Evolutionary conservation across 1,284 basidiomycete genomes (phyloP), one percentile per base, ranked within the genome.

Genomic region (Singerocomus inundabilis): DNA sequence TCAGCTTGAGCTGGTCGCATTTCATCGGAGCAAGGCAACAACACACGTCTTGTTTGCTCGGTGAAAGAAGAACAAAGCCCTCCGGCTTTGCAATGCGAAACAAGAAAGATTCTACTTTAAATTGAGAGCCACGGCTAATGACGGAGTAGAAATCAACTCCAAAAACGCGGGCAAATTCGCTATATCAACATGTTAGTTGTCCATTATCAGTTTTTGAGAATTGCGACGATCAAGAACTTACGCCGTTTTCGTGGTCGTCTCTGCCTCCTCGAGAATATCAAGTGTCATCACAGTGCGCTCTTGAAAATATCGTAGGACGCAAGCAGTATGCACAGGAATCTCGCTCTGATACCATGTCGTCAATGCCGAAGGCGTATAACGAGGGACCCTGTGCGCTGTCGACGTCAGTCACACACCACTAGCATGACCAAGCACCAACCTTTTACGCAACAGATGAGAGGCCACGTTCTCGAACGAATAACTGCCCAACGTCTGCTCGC

Each of bases 101-200:
- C 86, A 99, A 88, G 72, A 99, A 96, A 0, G 93, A 94, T 73
- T 99, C 96, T 18, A 99, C 96, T 72, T 98, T 98, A 77, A 93
- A 98, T 61, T 99, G 96, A 3, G 93, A 96, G 1, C 96, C 96
- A 29, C 97, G 83, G 57, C 85, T 93, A 51, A 98, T 82, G 37
- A 98, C 95, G 1, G 94, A 97, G 64, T 89, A 92, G 67, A 98
- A 98, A 70, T 99, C 96, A 43, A 99, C 88, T 0, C 96, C 96
- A 59, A 98, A 98, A 12, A 98, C 91, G 12, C 96, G 84, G 16
- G 96, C 94, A 61, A 98, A 98, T 69, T 99, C 96, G 5, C 93
- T 95, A 60, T 21, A 42, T 39, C 4, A 30, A 9, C 21, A 28
- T 18, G 39, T 48, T 33, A 52, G 45, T 33, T 2, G 7, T 38